Base-by-base conservation (phyloP, 1,284 basidiomycete species). In the Tilletia indica region DNA sequence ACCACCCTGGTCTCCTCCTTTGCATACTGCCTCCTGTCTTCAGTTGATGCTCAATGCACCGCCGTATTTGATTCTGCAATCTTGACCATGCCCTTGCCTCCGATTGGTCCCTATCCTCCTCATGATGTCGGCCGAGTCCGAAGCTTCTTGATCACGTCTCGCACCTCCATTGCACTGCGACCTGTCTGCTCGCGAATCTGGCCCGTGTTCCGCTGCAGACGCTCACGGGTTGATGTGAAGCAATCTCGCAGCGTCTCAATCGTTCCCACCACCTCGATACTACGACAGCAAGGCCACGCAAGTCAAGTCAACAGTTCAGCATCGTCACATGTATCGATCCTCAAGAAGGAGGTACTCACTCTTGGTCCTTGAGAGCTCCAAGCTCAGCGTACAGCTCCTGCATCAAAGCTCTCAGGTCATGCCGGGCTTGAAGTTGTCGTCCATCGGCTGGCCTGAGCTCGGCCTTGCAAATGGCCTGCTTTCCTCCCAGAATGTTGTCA, bases 381-480 rank as follows among this genome's bases (percentile, higher is more conserved):
- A 64, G 36, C 36, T 64, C 34, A 16, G 31, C 61, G n/a, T 38
- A 64, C 36, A 64, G 6, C 8, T 34, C 61, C 34, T 64, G 61
- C 61, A 64, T 64, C 31, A 64, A 38, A 34, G 16, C 11, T 25
- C 61, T 25, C 34, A 64, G 36, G 21, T 64, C 61, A 38, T 39
- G 31, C 36, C 61, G 61, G 8, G 34, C 34, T 16, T 64, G 36
- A 25, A 39, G 31, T 21, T 64, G 8, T 16, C 38, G 31, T 6
- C 36, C 38, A 38, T 21, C 16, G 12, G 61, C 4, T 36, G 38
- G 34, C 12, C 14, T 64, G 31, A 38, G 16, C 36, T 64, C 34
- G 36, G 38, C 36, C 34, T 64, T 42, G 36, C 36, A 39, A 14
- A 64, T 36, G 6, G n/a, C 34, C 61, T 64, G 58, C 5, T 19